Conservation (phyloP, 345 rosid genomes). For the Lepidium africanum region DNA sequence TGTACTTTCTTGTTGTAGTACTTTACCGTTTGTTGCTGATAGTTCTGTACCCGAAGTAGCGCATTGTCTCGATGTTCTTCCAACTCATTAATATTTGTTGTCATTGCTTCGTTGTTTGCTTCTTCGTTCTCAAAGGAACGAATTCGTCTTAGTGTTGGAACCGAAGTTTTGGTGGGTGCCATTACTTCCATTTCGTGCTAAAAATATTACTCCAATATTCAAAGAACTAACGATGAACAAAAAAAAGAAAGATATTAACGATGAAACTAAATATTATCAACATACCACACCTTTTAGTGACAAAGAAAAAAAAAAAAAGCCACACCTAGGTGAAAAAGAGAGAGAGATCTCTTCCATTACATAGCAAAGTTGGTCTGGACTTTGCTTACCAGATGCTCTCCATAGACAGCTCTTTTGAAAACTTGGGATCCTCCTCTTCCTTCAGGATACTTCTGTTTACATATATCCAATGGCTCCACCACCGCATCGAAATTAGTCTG, state of each 20-base stretch:
- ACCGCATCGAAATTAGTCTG: slow-evolving; percentile 66
- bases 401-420: slow-evolving; percentile 59
- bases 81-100: too few relatives aligned
- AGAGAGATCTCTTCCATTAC: background rate
- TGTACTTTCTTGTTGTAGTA: too few relatives aligned
- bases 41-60: too few relatives aligned
- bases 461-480: slow-evolving; percentile 69
- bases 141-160: too few relatives aligned
- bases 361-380: slow-evolving; percentile 54
- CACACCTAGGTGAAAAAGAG: background rate
- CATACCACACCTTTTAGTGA: background rate
- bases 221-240: background rate
- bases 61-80: too few relatives aligned
- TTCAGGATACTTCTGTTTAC: slow-evolving; percentile 28
- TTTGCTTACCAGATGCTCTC: slow-evolving; percentile 79
- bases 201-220: background rate
- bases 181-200: too few relatives aligned
- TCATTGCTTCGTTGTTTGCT: too few relatives aligned
- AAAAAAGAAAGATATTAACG: background rate
- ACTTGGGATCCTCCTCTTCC: slow-evolving; percentile 34
- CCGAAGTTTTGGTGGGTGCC: too few relatives aligned
- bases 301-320: too few relatives aligned
- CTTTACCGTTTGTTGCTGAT: too few relatives aligned
- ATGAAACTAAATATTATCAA: background rate
- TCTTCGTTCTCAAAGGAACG: too few relatives aligned